Base-by-base conservation (phyloP, 2,329 filamentous ascomycete genomes). In the Epichloe hybrida region DNA sequence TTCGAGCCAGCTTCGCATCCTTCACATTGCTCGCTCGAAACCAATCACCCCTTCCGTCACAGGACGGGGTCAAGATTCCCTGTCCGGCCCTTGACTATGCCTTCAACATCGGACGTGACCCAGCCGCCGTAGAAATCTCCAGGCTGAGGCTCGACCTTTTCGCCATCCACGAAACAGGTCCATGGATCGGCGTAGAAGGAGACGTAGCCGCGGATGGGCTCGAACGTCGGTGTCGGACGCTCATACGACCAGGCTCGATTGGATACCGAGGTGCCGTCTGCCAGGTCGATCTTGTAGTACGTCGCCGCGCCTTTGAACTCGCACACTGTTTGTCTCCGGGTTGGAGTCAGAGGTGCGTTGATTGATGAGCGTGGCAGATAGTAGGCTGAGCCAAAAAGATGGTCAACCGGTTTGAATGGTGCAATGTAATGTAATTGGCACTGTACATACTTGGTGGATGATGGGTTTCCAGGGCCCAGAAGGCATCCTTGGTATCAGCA, bases 91-190 rank as follows among this genome's bases (percentile, higher is more conserved):
- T 73, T 72, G 52, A 72, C 66, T 45, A 72, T 70, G 34, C 77
- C 75, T 56, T 75, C 73, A 53, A 82, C 71, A 52, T 83, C 78
- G 53, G 71, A 73, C 46, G 77, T 81, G 53, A 79, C 75, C 79
- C 80, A 83, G 2, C 79, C 79, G 23, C 80, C 79, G 62, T 81
- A 82, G 55, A 81, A 82, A 56, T 82, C 78, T 7, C 77, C 77
- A 15, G 75, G 76, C 65, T 81, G 77, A 39, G 77, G 67, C 61
- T 74, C 68, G 20, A 81, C 79, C 58, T 70, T 70, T 62, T 82
- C 78, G 9, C 77, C 77, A 61, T 82, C 77, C 4, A 81, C 78
- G 61, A 70, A 79, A 58, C 79, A 83, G 52, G 80, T 73, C 78
- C 77, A 81, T 12, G 77, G 77, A 13, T 73, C 76, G 12, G 75